These are phyloP conservation scores for Saccharomyces jurei DNA, from an alignment of 805 yeast species.

Conservation along the genomic window DNA sequence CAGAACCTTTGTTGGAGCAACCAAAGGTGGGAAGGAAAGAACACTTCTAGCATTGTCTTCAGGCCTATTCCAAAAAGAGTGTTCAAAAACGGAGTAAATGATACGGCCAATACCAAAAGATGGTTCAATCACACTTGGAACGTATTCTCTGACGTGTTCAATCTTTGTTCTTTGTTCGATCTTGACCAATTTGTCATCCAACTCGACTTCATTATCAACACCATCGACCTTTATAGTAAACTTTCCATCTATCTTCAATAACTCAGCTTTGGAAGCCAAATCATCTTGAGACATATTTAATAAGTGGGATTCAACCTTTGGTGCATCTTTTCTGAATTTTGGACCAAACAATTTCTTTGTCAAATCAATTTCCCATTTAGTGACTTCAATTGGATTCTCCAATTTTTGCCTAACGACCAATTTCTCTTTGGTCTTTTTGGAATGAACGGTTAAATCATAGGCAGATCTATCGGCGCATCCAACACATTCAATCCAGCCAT, in stretches of 20 bases:
- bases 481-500: slow-evolving; percentile 99
- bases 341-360: slow-evolving; percentile 97
- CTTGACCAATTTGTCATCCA: slow-evolving; percentile 62
- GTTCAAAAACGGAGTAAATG: slow-evolving; percentile 87
- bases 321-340: slow-evolving; percentile 93
- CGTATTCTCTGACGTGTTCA: slow-evolving; percentile 89
- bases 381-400: slow-evolving; percentile 75
- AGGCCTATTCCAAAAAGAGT: slow-evolving; percentile 89
- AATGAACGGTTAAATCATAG: slow-evolving; percentile 89
- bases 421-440: slow-evolving; percentile 92
- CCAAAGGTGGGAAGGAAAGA: slow-evolving; percentile 85
- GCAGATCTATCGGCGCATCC: slow-evolving; percentile 99
- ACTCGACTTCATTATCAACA: slow-evolving; percentile 53
- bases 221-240: slow-evolving; percentile 64
- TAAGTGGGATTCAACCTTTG: slow-evolving; percentile 79
- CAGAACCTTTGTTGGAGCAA: slow-evolving; percentile 95
- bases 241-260: slow-evolving; percentile 53
- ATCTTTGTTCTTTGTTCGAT: slow-evolving; percentile 73
- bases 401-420: slow-evolving; percentile 88
- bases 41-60: slow-evolving; percentile 85
- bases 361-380: slow-evolving; percentile 74
- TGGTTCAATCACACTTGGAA: slow-evolving; percentile 97
- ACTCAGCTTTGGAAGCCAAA: slow-evolving; percentile 65
- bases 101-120: slow-evolving; percentile 99
- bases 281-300: slow-evolving; percentile 72